These are phyloP conservation scores for Aegilops longissima DNA, from an alignment of 176 grass and related monocot genomes.

Conservation along the genomic window DNA sequence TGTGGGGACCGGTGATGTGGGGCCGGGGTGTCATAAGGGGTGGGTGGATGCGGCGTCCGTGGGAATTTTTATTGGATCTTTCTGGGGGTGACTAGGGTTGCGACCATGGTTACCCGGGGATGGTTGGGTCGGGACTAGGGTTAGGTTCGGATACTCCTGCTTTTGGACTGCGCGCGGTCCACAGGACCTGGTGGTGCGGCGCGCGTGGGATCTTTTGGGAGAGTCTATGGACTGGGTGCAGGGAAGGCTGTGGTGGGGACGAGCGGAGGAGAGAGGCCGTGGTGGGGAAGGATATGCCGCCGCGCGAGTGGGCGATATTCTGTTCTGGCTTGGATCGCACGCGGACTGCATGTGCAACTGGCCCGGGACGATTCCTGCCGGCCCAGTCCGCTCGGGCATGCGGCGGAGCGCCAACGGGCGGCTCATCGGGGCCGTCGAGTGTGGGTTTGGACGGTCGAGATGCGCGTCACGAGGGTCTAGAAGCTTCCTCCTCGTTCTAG, in stretches of 20 bases:
- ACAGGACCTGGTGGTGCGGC: not conserved
- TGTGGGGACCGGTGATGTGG: not conserved
- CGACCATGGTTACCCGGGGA: not conserved
- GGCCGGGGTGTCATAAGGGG: accelerated
- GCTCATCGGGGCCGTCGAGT: not conserved
- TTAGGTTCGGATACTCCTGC: not conserved
- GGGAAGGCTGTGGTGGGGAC: not conserved
- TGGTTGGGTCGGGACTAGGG: conserved; percentile 3
- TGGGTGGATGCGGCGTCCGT: accelerated
- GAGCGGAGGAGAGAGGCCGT: not conserved
- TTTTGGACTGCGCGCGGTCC: not conserved
- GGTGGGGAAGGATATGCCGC: conserved; percentile 18
- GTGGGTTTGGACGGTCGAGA: not conserved
- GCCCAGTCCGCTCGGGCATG: not conserved
- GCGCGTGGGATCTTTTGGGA: accelerated
- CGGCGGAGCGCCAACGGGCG: not conserved
- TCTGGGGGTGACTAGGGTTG: not conserved
- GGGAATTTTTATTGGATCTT: not conserved
- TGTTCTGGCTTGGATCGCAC: not conserved
- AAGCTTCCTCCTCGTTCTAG: conserved; percentile 40
- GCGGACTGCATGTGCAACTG: conserved; percentile 2
- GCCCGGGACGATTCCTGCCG: not conserved
- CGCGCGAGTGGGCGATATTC: conserved; percentile 37
- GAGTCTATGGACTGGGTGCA: not conserved
- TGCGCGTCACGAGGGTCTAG: conserved; percentile 59